Percentiles rank a stretch among this genome's conserved stretches.
phyloP scores from a whole-genome alignment of 495 filamentous ascomycete species.

The Penicillium arizonense region DNA sequence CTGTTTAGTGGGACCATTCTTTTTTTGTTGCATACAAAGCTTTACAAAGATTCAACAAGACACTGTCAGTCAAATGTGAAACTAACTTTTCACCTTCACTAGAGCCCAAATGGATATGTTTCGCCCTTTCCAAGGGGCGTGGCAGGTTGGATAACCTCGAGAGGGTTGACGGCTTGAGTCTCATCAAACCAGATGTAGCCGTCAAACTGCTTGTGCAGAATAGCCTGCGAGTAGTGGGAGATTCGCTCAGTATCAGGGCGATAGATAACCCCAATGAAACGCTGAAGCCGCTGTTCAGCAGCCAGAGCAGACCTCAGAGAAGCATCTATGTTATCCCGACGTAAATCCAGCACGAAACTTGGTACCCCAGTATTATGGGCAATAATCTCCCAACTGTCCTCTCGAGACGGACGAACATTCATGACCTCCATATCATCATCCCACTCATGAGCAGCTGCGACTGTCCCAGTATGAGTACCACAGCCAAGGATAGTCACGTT shows the following conservation, averaged over 20 bases:
- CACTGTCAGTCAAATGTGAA: too few relatives aligned
- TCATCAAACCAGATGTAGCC: constrained; percentile 57
- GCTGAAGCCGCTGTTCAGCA: constrained; percentile 40
- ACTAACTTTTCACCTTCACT: not conserved
- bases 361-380: constrained; percentile 44
- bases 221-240: constrained; percentile 55
- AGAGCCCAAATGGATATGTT: constrained; percentile 60
- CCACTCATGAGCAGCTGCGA: constrained; percentile 56
- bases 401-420: constrained; percentile 39
- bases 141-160: constrained; percentile 52
- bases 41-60: too few relatives aligned
- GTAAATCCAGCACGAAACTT: constrained; percentile 50
- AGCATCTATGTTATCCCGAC: constrained; percentile 34
- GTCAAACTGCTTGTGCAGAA: constrained; percentile 56
- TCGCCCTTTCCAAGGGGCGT: constrained; percentile 45
- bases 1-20: too few relatives aligned
- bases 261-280: constrained; percentile 64
- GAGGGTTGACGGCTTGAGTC: constrained; percentile 47
- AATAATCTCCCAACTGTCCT: constrained; percentile 46
- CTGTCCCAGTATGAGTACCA: constrained; percentile 53
- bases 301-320: constrained; percentile 40
- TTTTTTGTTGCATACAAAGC: too few relatives aligned
- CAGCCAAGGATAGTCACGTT: constrained; percentile 54
- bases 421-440: constrained; percentile 57
- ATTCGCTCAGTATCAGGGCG: constrained; percentile 51